These are phyloP conservation scores for Coemansia sp. DNA, from an alignment of 192 early-diverging fungal genomes.

Conservation along the genomic window DNA sequence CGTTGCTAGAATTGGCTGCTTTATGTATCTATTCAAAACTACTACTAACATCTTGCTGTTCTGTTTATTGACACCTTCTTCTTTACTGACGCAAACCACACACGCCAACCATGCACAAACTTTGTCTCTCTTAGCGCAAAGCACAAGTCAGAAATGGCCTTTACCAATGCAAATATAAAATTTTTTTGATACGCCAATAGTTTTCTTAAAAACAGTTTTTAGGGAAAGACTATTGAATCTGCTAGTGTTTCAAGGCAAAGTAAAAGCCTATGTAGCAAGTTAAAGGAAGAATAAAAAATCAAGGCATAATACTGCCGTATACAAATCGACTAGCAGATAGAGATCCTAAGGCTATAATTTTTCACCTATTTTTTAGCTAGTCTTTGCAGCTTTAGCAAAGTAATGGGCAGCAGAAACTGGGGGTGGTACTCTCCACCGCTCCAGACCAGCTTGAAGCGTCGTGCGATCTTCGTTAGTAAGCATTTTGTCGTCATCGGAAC, in stretches of 20 bases:
- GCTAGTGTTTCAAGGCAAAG: background rate
- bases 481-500: constrained; percentile 34
- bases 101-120: no score
- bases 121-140: no score
- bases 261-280: background rate
- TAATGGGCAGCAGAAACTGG: constrained; percentile 31
- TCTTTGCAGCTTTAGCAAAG: constrained; percentile 28
- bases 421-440: constrained; percentile 40
- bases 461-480: constrained; percentile 33
- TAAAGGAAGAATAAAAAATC: background rate
- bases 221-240: background rate
- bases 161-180: no score
- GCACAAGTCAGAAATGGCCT: no score
- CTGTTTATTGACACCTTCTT: no score
- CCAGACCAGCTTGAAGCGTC: constrained; percentile 23
- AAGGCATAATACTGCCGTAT: background rate
- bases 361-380: background rate
- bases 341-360: background rate
- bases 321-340: background rate
- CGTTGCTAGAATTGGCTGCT: no score
- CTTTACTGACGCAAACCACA: no score
- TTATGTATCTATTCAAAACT: no score
- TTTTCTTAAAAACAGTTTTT: no score
- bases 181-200: no score
- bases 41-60: no score